Conservation (phyloP, 164 flowering plant genomes). For the Magnolia officinalis region DNA sequence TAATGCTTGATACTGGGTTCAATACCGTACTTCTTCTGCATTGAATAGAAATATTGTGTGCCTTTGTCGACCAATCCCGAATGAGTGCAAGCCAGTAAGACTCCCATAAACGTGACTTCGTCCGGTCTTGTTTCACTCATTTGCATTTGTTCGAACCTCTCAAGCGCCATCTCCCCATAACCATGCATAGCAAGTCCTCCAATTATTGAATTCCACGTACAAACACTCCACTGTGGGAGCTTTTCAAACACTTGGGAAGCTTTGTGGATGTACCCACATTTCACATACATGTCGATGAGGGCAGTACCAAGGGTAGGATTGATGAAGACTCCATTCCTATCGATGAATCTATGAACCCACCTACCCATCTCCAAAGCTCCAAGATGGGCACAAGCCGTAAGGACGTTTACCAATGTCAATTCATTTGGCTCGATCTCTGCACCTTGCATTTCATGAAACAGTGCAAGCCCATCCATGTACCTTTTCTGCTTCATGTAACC, state of each 20-base stretch:
- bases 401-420: conserved; percentile 19
- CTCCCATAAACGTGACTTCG: conserved; percentile 21
- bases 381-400: conserved; percentile 28
- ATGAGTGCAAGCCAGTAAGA: conserved; percentile 25
- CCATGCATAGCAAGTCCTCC: conserved; percentile 28
- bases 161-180: conserved; percentile 20
- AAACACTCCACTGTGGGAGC: conserved; percentile 13
- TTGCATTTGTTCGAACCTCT: conserved; percentile 16
- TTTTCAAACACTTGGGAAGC: conserved; percentile 15
- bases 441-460: conserved; percentile 20
- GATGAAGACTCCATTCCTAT: conserved; percentile 1
- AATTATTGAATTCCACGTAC: conserved; percentile 27
- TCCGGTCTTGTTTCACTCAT: conserved; percentile 16
- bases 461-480: conserved; percentile 17
- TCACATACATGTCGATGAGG: conserved; percentile 30
- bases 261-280: conserved; percentile 18
- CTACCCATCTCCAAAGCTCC: conserved; percentile 26
- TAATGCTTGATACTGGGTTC: conserved; percentile 27
- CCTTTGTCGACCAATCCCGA: conserved; percentile 25
- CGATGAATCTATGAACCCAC: conserved; percentile 20
- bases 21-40: conserved; percentile 11
- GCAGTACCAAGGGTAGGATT: conserved; percentile 24
- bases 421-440: conserved; percentile 21
- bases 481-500: conserved; percentile 19
- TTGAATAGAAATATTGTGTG: conserved; percentile 14